Conservation (phyloP, 192 early-diverging fungal genomes). For the Cladochytrium replicatum region DNA sequence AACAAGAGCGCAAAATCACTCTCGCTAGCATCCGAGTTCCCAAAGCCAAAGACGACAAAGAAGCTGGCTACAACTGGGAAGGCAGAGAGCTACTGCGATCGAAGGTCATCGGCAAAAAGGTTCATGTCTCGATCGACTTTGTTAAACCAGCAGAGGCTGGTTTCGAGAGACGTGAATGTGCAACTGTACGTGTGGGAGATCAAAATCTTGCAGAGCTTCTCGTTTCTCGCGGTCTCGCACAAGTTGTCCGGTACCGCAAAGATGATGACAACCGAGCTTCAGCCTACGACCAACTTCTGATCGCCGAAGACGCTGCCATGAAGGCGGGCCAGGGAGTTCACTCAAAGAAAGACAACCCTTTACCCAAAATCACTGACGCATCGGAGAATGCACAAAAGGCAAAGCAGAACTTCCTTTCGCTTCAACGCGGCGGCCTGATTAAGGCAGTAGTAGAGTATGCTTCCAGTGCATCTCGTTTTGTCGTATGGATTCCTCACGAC, state of each 20-base stretch:
- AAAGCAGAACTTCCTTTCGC: constrained; percentile 58
- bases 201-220: constrained; percentile 19
- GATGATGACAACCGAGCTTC: constrained; percentile 65
- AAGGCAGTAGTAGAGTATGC: constrained; percentile 64
- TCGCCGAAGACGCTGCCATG: constrained; percentile 58
- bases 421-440: constrained; percentile 54
- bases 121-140: constrained; percentile 50
- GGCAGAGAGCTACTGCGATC: constrained; percentile 69
- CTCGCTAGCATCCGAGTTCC: constrained; percentile 46
- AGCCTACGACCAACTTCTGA: constrained; percentile 60
- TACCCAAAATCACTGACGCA: constrained; percentile 54
- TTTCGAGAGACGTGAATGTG: constrained; percentile 66
- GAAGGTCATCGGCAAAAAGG: constrained; percentile 66
- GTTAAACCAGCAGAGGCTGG: constrained; percentile 58
- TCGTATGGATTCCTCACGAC: constrained; percentile 59
- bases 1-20: constrained; percentile 41
- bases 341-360: constrained; percentile 51
- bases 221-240: constrained; percentile 35
- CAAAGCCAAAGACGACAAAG: constrained; percentile 52
- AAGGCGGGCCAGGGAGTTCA: constrained; percentile 56
- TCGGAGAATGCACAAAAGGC: constrained; percentile 61
- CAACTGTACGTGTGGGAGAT: constrained; percentile 50
- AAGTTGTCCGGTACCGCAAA: constrained; percentile 54
- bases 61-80: constrained; percentile 61
- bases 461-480: constrained; percentile 58